Conservation (phyloP, 495 filamentous ascomycete species). For the Geoglossum glabrum region DNA sequence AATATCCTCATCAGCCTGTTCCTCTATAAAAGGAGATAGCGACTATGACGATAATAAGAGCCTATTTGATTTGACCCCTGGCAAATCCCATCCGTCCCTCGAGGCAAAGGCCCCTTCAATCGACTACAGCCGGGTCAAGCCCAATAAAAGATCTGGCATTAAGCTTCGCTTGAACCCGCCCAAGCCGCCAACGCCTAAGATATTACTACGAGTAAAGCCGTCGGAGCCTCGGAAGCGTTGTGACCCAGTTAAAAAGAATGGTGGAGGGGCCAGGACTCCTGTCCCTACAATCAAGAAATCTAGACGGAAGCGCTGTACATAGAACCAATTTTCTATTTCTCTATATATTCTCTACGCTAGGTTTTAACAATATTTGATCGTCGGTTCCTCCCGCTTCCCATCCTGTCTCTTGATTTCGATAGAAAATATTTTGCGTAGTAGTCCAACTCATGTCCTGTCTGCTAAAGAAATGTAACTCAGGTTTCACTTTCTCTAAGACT, state of each 20-base stretch:
- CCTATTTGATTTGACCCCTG: neutral
- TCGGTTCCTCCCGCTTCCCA: neutral
- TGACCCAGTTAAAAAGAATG: too few relatives aligned
- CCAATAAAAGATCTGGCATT: neutral
- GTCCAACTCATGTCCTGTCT: neutral
- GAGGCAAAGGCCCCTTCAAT: neutral
- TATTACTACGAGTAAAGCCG: neutral
- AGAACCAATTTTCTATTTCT: neutral
- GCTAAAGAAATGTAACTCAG: neutral
- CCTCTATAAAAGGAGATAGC: neutral
- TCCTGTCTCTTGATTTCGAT: neutral
- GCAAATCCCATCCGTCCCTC: neutral
- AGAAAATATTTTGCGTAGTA: neutral
- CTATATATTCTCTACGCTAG: neutral
- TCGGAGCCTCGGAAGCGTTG: too few relatives aligned
- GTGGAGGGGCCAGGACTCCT: too few relatives aligned
- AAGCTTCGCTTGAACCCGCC: neutral
- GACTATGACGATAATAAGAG: neutral
- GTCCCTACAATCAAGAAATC: neutral
- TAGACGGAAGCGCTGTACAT: neutral
- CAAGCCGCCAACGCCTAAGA: neutral
- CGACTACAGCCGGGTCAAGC: neutral
- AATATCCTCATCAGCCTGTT: neutral
- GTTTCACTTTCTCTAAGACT: neutral
- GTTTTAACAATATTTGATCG: neutral